Evolutionary conservation across 192 early-diverging fungal genomes (phyloP), one percentile per base, ranked within the genome.

Genomic region (Coemansia sp.): DNA sequence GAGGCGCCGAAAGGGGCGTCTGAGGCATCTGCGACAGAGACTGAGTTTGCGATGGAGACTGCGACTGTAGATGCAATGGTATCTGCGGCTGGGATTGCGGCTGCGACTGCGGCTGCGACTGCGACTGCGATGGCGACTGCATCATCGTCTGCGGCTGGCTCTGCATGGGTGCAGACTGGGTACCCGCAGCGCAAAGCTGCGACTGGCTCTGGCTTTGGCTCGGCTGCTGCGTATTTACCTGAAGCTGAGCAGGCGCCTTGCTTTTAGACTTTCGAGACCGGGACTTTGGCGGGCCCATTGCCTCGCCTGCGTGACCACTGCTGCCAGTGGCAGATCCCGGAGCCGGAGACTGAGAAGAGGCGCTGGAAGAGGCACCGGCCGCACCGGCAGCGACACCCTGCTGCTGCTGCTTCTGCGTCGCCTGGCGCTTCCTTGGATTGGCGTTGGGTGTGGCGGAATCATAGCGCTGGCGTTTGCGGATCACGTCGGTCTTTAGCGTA

Each of bases 401-500:
- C 8, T n/a, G 48, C 20, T 50, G 68, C 52, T 65, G n/a, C n/a
- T n/a, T 72, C 22, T 65, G 62, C 8, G 54, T 25, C 14, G 18
- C 34, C 46, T 58, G 67, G 16, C 78, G 65, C 32, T 81, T 81
- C 25, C 78, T 72, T 28, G 61, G 64, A 0, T 52, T 46, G 4
- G 52, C 24, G 9, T 24, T 30, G 14, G 55, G n/a, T 3, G 68
- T 16, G 8, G 72, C 24, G 5, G 64, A 18, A 39, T 81, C 78
- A 32, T 72, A 74, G 39, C 97, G 92, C 71, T 96, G 94, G 32
- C 97, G 90, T 67, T 95, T 98, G 62, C 93, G 85, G 66, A 99
- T 96, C n/a, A 95, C 88, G 68, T 95, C 93, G 1, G 90, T 93
- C 79, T 94, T 95, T 60, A 99, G 83, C 52, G 85, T 84, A 18